Conservation (phyloP, 208 protist species). For the Balamuthia mandrillaris region DNA sequence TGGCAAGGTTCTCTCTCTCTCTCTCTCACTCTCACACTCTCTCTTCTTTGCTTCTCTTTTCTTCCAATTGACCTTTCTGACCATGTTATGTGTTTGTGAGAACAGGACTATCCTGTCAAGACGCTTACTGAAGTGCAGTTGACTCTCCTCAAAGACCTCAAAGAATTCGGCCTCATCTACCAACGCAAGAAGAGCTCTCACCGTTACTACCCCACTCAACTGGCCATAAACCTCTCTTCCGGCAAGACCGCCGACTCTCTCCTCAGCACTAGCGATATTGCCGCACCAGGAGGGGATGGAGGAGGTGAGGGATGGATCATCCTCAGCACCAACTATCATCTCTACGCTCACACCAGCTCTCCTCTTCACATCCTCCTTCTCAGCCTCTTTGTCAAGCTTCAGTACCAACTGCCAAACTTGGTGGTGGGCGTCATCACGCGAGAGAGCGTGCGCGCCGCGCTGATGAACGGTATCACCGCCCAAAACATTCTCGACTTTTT, state of each 20-base stretch:
- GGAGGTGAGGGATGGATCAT: conserved; percentile 37
- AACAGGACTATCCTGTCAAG: neutral
- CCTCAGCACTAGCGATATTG: too few relatives aligned
- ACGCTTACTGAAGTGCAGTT: neutral
- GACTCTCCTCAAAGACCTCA: neutral
- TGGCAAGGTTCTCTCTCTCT: neutral
- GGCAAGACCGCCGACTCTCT: neutral
- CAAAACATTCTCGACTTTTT: conserved; percentile 23
- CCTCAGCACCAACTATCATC: conserved; percentile 4
- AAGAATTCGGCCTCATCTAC: neutral
- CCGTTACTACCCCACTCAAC: neutral
- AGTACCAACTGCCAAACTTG: conserved; percentile 36
- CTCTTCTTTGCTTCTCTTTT: neutral
- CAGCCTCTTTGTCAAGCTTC: neutral
- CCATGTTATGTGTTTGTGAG: neutral
- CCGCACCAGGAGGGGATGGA: too few relatives aligned
- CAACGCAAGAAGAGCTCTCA: neutral
- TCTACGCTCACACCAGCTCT: conserved; percentile 31
- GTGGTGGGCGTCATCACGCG: conserved; percentile 22
- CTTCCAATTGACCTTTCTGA: neutral
- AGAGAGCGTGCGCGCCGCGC: conserved; percentile 10
- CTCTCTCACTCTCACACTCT: neutral
- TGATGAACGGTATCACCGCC: neutral
- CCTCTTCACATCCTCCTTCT: neutral
- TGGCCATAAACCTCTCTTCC: conserved; percentile 30